Percentiles rank a stretch among this genome's conserved stretches.
Conservation (phyloP, 2,329 filamentous ascomycete species). For the Coniella vitis region DNA sequence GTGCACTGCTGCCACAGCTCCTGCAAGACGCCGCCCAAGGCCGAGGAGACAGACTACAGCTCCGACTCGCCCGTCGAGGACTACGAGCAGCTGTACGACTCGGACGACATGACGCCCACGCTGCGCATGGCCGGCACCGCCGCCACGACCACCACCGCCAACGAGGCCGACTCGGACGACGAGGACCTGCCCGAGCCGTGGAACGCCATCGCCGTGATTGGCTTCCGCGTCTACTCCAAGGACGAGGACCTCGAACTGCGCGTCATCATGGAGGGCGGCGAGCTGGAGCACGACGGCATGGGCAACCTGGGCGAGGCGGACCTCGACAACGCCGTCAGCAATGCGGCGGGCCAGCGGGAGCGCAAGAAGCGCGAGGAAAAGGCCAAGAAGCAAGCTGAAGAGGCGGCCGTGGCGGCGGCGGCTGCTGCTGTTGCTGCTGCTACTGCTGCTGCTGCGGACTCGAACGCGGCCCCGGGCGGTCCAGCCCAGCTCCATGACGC, state of each 20-base stretch:
- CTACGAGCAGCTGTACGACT: conserved; percentile 52
- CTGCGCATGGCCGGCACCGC: conserved; percentile 35
- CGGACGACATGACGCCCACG: conserved; percentile 50
- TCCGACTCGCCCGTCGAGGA: conserved; percentile 55
- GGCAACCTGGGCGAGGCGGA: conserved; percentile 49
- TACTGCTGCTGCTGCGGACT: background rate
- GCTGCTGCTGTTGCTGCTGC: background rate
- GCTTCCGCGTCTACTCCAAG: conserved; percentile 54
- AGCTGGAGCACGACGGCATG: conserved; percentile 48
- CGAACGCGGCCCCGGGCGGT: background rate
- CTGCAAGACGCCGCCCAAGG: conserved; percentile 6
- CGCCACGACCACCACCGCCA: conserved; percentile 22
- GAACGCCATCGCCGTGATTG: conserved; percentile 57
- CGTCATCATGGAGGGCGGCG: conserved; percentile 49
- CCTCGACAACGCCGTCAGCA: conserved; percentile 50
- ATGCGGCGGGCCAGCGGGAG: conserved; percentile 42
- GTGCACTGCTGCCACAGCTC: conserved; percentile 4
- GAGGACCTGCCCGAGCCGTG: conserved; percentile 50
- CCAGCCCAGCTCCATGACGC: background rate
- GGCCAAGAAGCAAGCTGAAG: conserved; percentile 1
- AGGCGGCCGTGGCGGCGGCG: background rate
- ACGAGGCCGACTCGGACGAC: conserved; percentile 45
- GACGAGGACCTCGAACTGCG: conserved; percentile 46
- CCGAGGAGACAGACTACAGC: conserved; percentile 44
- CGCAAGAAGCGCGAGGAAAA: conserved; percentile 14